Conservation (phyloP, 495 filamentous ascomycete genomes). For the Penicillium waksmanii region DNA sequence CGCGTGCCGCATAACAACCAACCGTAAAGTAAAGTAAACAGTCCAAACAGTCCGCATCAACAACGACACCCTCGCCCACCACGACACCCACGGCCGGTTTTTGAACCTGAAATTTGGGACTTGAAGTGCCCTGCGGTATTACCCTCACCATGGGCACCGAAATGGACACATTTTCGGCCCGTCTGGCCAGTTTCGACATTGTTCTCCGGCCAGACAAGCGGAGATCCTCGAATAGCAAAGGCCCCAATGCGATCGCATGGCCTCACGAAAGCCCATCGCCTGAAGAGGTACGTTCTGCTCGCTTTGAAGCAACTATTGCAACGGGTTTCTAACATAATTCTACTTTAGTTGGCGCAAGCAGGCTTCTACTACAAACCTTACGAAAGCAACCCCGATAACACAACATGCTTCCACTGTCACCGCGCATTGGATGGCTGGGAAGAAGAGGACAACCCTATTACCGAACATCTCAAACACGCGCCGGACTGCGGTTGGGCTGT, state of each 20-base stretch:
- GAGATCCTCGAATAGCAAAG: conserved; percentile 67
- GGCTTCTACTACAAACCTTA: conserved; percentile 88
- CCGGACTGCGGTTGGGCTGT: conserved; percentile 87
- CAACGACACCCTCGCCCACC: conserved; percentile 19
- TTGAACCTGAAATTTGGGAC: conserved; percentile 3
- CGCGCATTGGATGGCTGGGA: conserved; percentile 89
- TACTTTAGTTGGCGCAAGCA: conserved; percentile 75
- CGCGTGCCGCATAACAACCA: conserved; percentile 40
- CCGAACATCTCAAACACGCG: conserved; percentile 83
- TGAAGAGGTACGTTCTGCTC: conserved; percentile 56
- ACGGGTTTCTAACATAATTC: conserved; percentile 8
- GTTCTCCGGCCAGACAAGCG: conserved; percentile 63
- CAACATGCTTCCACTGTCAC: conserved; percentile 82
- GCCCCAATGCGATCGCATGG: conserved; percentile 69
- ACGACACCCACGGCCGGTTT: conserved; percentile 15
- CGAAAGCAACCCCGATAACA: conserved; percentile 78
- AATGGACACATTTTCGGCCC: conserved; percentile 69
- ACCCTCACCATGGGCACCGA: conserved; percentile 34
- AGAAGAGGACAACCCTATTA: conserved; percentile 73
- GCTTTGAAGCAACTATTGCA: background rate
- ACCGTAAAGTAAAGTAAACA: conserved; percentile 33
- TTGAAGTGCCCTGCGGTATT: conserved; percentile 9
- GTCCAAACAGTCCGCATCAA: conserved; percentile 35
- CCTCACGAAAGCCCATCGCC: conserved; percentile 70
- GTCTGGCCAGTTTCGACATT: conserved; percentile 74